Evolutionary conservation across 768 basidiomycete species (phyloP), one percentile per base, ranked within the genome.

Genomic region (Tylopilus plumbeoviolaceoides): DNA sequence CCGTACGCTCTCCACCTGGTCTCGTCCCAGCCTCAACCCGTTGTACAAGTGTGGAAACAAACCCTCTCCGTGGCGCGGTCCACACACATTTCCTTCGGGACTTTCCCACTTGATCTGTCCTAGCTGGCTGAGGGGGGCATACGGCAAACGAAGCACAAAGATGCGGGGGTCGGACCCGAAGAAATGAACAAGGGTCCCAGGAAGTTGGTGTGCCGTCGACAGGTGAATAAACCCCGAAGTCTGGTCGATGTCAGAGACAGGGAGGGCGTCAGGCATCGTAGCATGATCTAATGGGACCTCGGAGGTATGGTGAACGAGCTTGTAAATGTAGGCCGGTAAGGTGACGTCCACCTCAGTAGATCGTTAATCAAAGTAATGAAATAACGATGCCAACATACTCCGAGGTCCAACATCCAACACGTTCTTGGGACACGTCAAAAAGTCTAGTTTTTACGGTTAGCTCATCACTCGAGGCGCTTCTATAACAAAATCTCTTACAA

Each of bases 391-490:
- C 17, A 1, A 75, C 85, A 54, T 63, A 92, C 91, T 64, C 55
- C 85, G 78, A 14, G 87, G 81, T 56, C 88, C 79, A 15, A 91
- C 76, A 54, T 95, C 91, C 51, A 95, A 75, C 7, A 95, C 87
- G 62, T 95, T 97, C 63, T 83, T 83, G 1, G 91, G 89, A 63
- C 89, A 95, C 1, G 77, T 78, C 63, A 94, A 72, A 59, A 89
- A 89, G 64, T 95, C 93, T 95, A 57, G 10, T 47, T 49, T n/a
- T 35, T 38, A 11, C 27, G n/a, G 41, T 54, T 14, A 59, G 50
- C 44, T 20, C 14, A n/a, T 31, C 20, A n/a, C 18, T 25, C 47
- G 6, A n/a, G n/a, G n/a, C n/a, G n/a, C n/a, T n/a, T n/a, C n/a
- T n/a, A n/a, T n/a, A n/a, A n/a, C n/a, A n/a, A n/a, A n/a, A n/a